These are phyloP conservation scores for Carnegiea gigantea DNA, from an alignment of 179 eudicot genomes.

Conservation along the genomic window DNA sequence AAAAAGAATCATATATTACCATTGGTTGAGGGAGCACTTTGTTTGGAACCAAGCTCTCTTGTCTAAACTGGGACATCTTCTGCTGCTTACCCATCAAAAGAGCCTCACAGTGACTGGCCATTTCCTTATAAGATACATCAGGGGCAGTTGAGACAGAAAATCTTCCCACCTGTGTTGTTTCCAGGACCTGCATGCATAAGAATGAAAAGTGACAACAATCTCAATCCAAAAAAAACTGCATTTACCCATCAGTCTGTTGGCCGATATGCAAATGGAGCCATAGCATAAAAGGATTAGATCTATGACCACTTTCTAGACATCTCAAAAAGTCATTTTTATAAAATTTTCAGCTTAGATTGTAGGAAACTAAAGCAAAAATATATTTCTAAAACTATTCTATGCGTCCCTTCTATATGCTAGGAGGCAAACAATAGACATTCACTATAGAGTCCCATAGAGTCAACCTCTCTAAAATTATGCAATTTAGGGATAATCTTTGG, in stretches of 20 bases:
- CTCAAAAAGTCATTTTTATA: too few species aligned
- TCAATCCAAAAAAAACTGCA: background rate
- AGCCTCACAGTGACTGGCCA: slow-evolving; percentile 87
- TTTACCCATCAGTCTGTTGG: background rate
- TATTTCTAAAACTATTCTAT: too few species aligned
- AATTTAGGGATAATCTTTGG: too few species aligned
- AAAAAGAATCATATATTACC: slow-evolving; percentile 33
- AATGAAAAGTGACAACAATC: background rate
- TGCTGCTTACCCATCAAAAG: slow-evolving; percentile 81
- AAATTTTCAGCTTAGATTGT: too few species aligned
- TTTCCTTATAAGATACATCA: slow-evolving; percentile 83
- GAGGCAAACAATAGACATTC: too few species aligned
- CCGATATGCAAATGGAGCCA: background rate
- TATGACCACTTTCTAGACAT: background rate
- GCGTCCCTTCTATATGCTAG: too few species aligned
- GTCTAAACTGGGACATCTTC: slow-evolving; percentile 66
- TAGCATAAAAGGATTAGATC: background rate
- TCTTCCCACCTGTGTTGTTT: slow-evolving; percentile 83
- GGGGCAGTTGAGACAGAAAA: slow-evolving; percentile 70
- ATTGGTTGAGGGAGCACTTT: slow-evolving; percentile 22
- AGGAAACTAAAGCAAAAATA: too few species aligned
- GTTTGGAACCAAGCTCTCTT: slow-evolving; percentile 40
- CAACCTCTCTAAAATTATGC: too few species aligned
- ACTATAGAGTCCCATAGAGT: too few species aligned
- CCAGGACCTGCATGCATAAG: slow-evolving; percentile 47